Conservation (phyloP, 768 basidiomycete species). For the Pleurotus eryngii region DNA sequence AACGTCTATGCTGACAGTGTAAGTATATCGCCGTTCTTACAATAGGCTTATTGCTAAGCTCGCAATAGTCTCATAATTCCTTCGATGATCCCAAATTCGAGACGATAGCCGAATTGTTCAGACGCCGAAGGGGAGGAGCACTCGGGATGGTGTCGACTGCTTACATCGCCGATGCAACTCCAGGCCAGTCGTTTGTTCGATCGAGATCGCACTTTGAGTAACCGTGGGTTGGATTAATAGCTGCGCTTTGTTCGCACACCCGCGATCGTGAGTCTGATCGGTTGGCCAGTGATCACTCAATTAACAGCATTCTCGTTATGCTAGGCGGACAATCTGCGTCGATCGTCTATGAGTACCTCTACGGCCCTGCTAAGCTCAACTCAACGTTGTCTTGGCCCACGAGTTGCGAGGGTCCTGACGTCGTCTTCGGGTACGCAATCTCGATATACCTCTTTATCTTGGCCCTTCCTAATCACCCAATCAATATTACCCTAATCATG, state of each 20-base stretch:
- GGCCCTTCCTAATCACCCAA: neutral
- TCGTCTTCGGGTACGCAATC: conserved; percentile 35
- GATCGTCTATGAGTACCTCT: conserved; percentile 36
- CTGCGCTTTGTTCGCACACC: conserved; percentile 40
- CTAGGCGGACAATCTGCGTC: conserved; percentile 26
- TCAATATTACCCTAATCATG: no score
- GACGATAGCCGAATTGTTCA: conserved; percentile 42
- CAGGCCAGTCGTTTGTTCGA: conserved; percentile 21
- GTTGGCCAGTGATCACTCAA: neutral
- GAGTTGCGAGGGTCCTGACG: conserved; percentile 37
- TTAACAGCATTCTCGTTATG: neutral
- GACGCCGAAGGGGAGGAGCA: conserved; percentile 34
- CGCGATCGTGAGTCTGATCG: conserved; percentile 28
- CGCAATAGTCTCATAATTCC: conserved; percentile 31
- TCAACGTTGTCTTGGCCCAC: conserved; percentile 37
- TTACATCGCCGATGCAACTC: conserved; percentile 41
- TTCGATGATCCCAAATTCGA: conserved; percentile 44
- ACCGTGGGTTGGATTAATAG: conserved; percentile 13
- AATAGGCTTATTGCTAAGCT: neutral
- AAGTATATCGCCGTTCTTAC: conserved; percentile 10
- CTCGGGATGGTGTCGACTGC: conserved; percentile 47
- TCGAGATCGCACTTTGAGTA: neutral
- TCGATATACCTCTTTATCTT: neutral
- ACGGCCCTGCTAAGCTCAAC: conserved; percentile 28
- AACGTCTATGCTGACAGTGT: conserved; percentile 43